Evolutionary conservation across 441 rosid genomes (phyloP), one percentile per base, ranked within the genome.

Genomic region (Aleurites moluccanus): DNA sequence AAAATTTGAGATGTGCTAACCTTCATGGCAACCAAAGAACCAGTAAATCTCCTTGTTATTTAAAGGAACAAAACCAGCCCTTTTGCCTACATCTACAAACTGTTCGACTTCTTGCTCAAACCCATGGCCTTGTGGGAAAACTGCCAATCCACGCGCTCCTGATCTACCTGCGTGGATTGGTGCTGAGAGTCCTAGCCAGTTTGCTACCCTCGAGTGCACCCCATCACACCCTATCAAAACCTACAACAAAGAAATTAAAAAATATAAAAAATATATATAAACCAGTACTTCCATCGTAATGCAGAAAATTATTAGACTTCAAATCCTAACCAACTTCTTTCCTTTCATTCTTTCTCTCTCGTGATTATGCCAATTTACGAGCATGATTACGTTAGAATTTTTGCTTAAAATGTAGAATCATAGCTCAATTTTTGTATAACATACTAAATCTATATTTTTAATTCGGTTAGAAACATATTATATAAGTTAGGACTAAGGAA

Each of bases 181-280:
- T n/a, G 23, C 69, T 0, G 83, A 9, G 0, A 88, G 81, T 21
- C 86, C 88, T 30, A 88, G 61, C 85, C 79, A 75, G 0, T 70
- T 50, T 4, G 85, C 85, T 25, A 86, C 86, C 49, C 56, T 20
- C 0, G 89, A 88, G 75, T 86, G 85, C 38, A 83, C 81, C 42
- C 91, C 63, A 52, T 15, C 42, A 6, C 27, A 61, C 25, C 25
- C 14, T 11, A 52, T 15, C 42, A 10, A 28, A 61, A 21, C 25
- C 14, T 7, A 9, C 30, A 38, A 21, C 45, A 61, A 2, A n/a
- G 45, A 0, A n/a, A 6, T 18, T 3, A 10, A 30, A 14, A 8
- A 23, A 4, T 10, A 10, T 28, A 9, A 33, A n/a, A 40, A 3
- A 6, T 4, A 1, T 2, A 1, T 15, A 25, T 1, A 44, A 40